These are phyloP conservation scores for Stachybotrys chartarum DNA, from an alignment of 2,329 filamentous ascomycete species.

Conservation along the genomic window DNA sequence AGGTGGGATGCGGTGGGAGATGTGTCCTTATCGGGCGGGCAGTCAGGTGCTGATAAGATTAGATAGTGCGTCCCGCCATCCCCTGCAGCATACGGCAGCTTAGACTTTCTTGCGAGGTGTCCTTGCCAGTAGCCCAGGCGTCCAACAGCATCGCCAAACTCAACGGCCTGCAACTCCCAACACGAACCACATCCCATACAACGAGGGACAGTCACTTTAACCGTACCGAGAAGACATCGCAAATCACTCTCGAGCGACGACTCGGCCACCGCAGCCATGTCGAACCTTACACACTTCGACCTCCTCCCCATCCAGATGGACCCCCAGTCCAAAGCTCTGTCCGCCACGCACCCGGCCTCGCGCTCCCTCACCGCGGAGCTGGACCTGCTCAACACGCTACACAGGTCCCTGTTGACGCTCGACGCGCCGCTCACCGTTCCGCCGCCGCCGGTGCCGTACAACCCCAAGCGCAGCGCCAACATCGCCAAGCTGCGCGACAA, in stretches of 20 bases:
- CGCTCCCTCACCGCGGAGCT: constrained; percentile 58
- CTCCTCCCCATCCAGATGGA: constrained; percentile 77
- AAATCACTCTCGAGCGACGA: neutral
- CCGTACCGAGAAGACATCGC: neutral
- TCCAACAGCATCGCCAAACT: neutral
- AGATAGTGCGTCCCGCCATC: constrained; percentile 2
- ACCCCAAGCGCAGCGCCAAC: constrained; percentile 83
- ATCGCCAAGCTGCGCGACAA: constrained; percentile 86
- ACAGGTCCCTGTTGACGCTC: constrained; percentile 59
- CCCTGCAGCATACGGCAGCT: neutral
- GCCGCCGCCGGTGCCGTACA: constrained; percentile 81
- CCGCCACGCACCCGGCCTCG: constrained; percentile 33
- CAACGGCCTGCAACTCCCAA: neutral
- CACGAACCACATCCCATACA: neutral
- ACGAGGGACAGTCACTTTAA: neutral
- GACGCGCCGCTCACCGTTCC: constrained; percentile 56
- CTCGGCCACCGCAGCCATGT: constrained; percentile 30
- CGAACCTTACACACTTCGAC: constrained; percentile 67
- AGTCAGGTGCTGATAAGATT: constrained; percentile 32
- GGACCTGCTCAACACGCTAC: constrained; percentile 67
- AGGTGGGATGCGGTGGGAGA: neutral
- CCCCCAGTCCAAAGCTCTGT: constrained; percentile 70
- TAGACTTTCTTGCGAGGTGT: constrained; percentile 21
- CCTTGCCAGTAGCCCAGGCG: constrained; percentile 9
- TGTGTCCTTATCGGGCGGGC: neutral